These are phyloP conservation scores for Periglandula ipomoeae DNA, from an alignment of 2,329 filamentous ascomycete species.

Conservation along the genomic window DNA sequence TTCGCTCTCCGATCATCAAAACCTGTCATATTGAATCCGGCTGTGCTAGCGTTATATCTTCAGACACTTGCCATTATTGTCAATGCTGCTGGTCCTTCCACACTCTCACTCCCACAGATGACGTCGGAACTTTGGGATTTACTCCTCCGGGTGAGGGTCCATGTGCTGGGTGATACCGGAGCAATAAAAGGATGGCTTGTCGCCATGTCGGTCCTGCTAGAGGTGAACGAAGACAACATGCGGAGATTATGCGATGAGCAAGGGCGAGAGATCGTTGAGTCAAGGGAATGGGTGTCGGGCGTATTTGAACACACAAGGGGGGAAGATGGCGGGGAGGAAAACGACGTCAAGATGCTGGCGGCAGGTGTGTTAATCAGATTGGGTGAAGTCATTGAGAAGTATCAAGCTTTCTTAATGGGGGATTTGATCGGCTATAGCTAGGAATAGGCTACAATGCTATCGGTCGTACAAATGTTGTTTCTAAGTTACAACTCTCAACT, in stretches of 20 bases:
- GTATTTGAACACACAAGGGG: constrained; percentile 58
- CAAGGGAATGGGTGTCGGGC: constrained; percentile 72
- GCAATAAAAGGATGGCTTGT: constrained; percentile 71
- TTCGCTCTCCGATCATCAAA: constrained; percentile 46
- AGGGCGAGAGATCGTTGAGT: constrained; percentile 72
- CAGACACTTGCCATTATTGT: constrained; percentile 79
- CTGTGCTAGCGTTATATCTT: constrained; percentile 69
- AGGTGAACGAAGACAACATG: constrained; percentile 69
- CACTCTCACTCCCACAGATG: constrained; percentile 65
- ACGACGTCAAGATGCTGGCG: constrained; percentile 67
- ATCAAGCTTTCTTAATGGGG: constrained; percentile 68
- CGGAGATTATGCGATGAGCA: constrained; percentile 63
- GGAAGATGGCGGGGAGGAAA: constrained; percentile 56
- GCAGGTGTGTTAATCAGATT: constrained; percentile 70
- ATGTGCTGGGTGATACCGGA: constrained; percentile 49
- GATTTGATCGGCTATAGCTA: constrained; percentile 41
- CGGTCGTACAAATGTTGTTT: background rate
- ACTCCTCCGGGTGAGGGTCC: constrained; percentile 59
- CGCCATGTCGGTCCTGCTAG: constrained; percentile 68
- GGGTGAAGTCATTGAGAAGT: constrained; percentile 73
- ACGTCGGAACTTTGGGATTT: constrained; percentile 78
- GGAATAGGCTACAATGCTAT: background rate
- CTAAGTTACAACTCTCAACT: too few relatives aligned
- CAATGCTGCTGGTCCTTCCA: constrained; percentile 74
- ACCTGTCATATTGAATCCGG: constrained; percentile 59